Evolutionary conservation across 1,284 basidiomycete genomes (phyloP), one percentile per base, ranked within the genome.

Genomic region (Athelia psychrophila): DNA sequence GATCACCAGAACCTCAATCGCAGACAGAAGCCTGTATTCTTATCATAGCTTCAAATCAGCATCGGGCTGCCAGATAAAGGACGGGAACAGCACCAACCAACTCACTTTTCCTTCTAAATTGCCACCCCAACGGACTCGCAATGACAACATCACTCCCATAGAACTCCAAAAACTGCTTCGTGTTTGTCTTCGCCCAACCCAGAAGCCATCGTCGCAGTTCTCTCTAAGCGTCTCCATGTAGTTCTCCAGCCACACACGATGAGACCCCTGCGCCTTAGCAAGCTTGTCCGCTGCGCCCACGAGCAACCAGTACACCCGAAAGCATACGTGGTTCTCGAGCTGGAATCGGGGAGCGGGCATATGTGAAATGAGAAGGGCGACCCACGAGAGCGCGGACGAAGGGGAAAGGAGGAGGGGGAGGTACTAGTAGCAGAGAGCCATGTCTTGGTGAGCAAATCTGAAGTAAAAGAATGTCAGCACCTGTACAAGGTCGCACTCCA

Each of bases 181-280:
- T 76, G 51, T 81, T 90, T 73, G 97, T 98, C 63, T 88, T 78
- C 2, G 94, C 73, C 0, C 96, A 24, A 98, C 75, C 58, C 92
- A 77, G 72, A 99, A 99, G 61, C 86, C 93, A 70, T 99, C 97
- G 65, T 99, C 97, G 45, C 95, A 83, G 67, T 99, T 99, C n/a
- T 97, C 97, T 57, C 83, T 83, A 76, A 99, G 98, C 54, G 85
- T 97, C 60, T 93, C 92, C 13, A 96, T 81, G 65, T 99, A 96
- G 64, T 99, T 96, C 9, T 69, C 66, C 0, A 96, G 90, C 64
- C 95, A 95, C 25, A 83, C 83, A n/a, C 86, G 84, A 2, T n/a
- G n/a, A n/a, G n/a, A n/a, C 81, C 80, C 51, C n/a, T 84, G 83
- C 12, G 86, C 86, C 4, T 71, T 72, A 24, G 84, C 79, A 5